Conservation (phyloP, 2,329 filamentous ascomycete genomes). For the Hawksworthiomyces lignivorus region DNA sequence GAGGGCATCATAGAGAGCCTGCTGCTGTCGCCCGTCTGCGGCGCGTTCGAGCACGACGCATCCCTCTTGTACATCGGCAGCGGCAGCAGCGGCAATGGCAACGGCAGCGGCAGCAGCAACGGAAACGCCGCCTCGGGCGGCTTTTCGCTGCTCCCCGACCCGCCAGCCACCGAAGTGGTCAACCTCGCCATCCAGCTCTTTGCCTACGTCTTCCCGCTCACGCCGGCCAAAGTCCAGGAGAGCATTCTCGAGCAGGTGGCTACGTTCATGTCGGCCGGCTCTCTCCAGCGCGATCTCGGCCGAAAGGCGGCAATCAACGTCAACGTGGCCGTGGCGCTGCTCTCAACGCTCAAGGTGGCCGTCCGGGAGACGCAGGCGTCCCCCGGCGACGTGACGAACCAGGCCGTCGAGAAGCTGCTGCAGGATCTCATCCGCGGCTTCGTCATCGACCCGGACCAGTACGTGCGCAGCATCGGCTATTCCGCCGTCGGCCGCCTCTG, state of each 20-base stretch:
- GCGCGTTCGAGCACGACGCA: constrained; percentile 83
- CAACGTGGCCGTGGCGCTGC: constrained; percentile 76
- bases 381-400: constrained; percentile 63
- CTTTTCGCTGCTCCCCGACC: constrained; percentile 51
- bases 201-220: constrained; percentile 81
- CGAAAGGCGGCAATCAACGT: constrained; percentile 85
- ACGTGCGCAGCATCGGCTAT: constrained; percentile 77
- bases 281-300: constrained; percentile 76
- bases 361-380: constrained; percentile 70
- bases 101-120: neutral
- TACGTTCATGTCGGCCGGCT: constrained; percentile 74
- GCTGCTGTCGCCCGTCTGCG: constrained; percentile 64
- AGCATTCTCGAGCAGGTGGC: constrained; percentile 91
- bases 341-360: constrained; percentile 74
- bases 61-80: constrained; percentile 62
- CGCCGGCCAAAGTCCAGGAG: constrained; percentile 86
- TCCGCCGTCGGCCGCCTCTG: constrained; percentile 82
- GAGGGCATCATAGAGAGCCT: constrained; percentile 58
- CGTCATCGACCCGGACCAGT: constrained; percentile 74
- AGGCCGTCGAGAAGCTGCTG: constrained; percentile 74
- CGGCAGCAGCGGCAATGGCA: constrained; percentile 14
- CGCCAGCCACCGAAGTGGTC: constrained; percentile 85
- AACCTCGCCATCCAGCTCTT: constrained; percentile 93
- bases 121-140: constrained; percentile 13
- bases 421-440: constrained; percentile 68